Evolutionary conservation across 1,284 basidiomycete genomes (phyloP).

Genomic region (Ganoderma lucidum): DNA sequence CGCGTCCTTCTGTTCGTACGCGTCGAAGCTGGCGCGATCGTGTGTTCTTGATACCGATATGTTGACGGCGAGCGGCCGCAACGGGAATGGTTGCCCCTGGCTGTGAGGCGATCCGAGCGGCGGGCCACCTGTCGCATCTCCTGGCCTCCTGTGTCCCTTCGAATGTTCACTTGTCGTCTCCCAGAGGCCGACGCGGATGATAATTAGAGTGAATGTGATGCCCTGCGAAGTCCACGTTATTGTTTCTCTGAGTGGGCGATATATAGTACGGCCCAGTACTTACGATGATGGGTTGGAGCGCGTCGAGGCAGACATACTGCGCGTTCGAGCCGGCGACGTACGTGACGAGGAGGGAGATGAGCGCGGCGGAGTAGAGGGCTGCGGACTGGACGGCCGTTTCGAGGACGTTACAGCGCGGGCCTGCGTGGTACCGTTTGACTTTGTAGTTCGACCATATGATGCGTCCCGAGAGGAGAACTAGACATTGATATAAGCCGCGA

Average conservation of each 20-base stretch:
- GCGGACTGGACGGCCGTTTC: constrained; percentile 31
- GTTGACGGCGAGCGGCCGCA: constrained; percentile 16
- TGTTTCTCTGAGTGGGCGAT: too few relatives aligned
- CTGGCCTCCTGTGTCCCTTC: neutral
- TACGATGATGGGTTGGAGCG: constrained; percentile 32
- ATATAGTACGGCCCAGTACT: neutral
- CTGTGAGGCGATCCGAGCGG: too few relatives aligned
- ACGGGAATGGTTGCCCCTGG: constrained; percentile 10
- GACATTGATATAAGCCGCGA: neutral
- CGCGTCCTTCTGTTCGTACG: neutral
- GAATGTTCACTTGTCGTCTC: constrained; percentile 23
- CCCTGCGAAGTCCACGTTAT: constrained; percentile 13
- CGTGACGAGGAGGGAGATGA: constrained; percentile 26
- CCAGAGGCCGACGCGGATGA: constrained; percentile 32
- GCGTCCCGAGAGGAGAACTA: neutral
- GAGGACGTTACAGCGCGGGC: constrained; percentile 24
- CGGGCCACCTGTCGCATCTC: too few relatives aligned
- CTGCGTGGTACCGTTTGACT: constrained; percentile 10
- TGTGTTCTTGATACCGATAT: neutral
- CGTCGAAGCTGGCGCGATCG: neutral
- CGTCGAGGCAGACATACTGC: constrained; percentile 29
- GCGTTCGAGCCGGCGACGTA: constrained; percentile 27
- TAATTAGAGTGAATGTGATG: constrained; percentile 32
- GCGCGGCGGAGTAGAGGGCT: constrained; percentile 30
- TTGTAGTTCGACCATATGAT: constrained; percentile 26